These are phyloP conservation scores for Globisporangium splendens DNA, from an alignment of 352 stramenopile species.

Conservation along the genomic window DNA sequence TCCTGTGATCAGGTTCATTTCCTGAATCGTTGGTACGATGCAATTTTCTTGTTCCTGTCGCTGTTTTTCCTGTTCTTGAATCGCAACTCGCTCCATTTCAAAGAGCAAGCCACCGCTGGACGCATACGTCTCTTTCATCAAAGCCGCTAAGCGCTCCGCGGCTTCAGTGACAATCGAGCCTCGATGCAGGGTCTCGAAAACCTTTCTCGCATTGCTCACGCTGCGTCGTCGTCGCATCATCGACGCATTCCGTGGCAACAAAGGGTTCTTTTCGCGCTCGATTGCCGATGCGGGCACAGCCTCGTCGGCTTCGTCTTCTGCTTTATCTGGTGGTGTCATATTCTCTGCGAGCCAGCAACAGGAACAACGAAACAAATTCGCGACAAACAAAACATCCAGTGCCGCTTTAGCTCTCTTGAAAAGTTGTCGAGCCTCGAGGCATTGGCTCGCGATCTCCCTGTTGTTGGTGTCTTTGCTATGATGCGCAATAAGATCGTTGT, in stretches of 20 bases:
- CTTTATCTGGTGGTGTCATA: constrained; percentile 17
- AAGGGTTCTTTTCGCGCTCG: constrained; percentile 1
- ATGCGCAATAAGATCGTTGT: background rate
- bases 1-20: constrained; percentile 43
- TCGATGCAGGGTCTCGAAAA: constrained; percentile 47
- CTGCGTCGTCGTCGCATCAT: constrained; percentile 34
- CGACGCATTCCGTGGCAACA: background rate
- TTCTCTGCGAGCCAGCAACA: constrained; percentile 69
- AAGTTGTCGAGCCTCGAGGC: constrained; percentile 20
- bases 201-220: constrained; percentile 28
- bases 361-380: constrained; percentile 52
- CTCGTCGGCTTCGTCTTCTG: background rate
- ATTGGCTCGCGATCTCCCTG: background rate
- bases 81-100: constrained; percentile 30
- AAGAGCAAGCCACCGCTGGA: constrained; percentile 50
- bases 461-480: background rate
- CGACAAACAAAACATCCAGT: constrained; percentile 50
- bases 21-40: constrained; percentile 8
- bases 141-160: constrained; percentile 23
- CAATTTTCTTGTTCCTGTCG: constrained; percentile 8
- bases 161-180: constrained; percentile 21
- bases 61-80: constrained; percentile 14
- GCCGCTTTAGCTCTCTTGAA: constrained; percentile 32
- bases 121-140: constrained; percentile 49
- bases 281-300: background rate